Percentiles rank a stretch among this genome's conserved stretches.
Conservation (phyloP, 1,139 yeast genomes). For the Sugiyamaella paludigena region DNA sequence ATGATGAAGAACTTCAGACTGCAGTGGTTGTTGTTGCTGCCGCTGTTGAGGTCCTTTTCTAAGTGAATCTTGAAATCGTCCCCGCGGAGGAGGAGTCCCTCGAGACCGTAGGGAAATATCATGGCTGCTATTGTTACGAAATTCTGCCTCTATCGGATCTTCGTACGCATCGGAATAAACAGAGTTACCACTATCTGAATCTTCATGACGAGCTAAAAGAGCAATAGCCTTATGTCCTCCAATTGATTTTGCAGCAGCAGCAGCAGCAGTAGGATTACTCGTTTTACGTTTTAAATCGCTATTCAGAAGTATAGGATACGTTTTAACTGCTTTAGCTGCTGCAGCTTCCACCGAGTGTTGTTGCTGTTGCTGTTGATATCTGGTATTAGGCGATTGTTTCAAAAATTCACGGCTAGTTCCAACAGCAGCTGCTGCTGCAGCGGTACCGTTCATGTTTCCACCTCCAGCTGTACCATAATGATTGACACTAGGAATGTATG, state of each 20-base stretch:
- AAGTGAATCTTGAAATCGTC: conserved; percentile 3
- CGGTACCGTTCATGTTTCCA: not conserved
- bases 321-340: conserved; percentile 15
- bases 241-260: conserved; percentile 23
- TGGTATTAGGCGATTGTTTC: not conserved
- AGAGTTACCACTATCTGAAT: conserved; percentile 30
- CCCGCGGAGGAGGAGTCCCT: not conserved
- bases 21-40: conserved; percentile 3
- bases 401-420: conserved; percentile 11
- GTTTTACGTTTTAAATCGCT: conserved; percentile 6
- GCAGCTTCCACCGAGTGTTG: conserved; percentile 13
- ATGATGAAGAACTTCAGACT: not conserved
- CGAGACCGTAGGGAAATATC: not conserved
- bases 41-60: conserved; percentile 1
- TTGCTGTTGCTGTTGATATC: conserved; percentile 1
- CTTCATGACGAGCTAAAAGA: conserved; percentile 18
- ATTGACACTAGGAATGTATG: conserved; percentile 4
- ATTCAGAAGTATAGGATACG: conserved; percentile 10
- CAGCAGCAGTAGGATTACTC: conserved; percentile 22
- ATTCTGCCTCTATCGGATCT: conserved; percentile 19
- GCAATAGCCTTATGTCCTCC: conserved; percentile 15
- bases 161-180: conserved; percentile 32
- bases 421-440: not conserved
- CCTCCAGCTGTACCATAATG: not conserved
- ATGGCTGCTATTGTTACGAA: not conserved